phyloP scores from a whole-genome alignment of 148 eudicot species.

The Limonium bicolor region DNA sequence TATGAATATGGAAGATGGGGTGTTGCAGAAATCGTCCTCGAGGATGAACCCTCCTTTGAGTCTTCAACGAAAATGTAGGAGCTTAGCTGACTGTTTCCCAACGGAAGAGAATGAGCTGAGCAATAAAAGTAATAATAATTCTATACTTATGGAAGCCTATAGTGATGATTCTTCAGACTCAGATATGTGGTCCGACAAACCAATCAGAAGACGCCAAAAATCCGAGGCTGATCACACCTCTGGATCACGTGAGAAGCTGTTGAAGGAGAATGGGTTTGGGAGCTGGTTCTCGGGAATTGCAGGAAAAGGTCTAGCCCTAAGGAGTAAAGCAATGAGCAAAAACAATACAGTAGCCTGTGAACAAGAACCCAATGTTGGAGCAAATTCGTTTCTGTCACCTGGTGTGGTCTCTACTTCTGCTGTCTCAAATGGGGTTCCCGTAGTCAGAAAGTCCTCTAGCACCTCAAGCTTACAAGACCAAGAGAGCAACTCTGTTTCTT shows the following conservation, averaged over 20 bases:
- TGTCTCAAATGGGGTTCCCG: conserved; percentile 19
- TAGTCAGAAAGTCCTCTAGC: conserved; percentile 78
- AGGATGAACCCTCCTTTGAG: conserved; percentile 38
- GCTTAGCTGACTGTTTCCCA: conserved; percentile 40
- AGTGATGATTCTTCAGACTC: conserved; percentile 18
- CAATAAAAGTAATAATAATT: conserved; percentile 12
- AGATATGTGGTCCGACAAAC: conserved; percentile 33
- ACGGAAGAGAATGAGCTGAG: conserved; percentile 28
- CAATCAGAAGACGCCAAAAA: conserved; percentile 37
- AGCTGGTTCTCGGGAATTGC: conserved; percentile 53
- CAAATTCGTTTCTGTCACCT: conserved; percentile 14
- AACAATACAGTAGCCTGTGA: conserved; percentile 26
- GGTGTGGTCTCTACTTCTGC: conserved; percentile 24
- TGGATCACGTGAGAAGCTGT: conserved; percentile 47
- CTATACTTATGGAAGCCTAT: conserved; percentile 12
- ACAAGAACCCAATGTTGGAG: conserved; percentile 20
- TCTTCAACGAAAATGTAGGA: conserved; percentile 57
- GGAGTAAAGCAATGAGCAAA: conserved; percentile 62
- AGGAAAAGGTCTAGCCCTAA: conserved; percentile 78
- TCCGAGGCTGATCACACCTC: conserved; percentile 36
- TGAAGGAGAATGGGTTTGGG: conserved; percentile 44
- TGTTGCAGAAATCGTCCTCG: conserved; percentile 22
- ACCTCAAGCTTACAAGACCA: conserved; percentile 64
- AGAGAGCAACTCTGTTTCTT: conserved; percentile 22
- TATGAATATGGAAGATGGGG: conserved; percentile 25